phyloP scores from a whole-genome alignment of 1,284 basidiomycete genomes.

The Fomes fomentarius region DNA sequence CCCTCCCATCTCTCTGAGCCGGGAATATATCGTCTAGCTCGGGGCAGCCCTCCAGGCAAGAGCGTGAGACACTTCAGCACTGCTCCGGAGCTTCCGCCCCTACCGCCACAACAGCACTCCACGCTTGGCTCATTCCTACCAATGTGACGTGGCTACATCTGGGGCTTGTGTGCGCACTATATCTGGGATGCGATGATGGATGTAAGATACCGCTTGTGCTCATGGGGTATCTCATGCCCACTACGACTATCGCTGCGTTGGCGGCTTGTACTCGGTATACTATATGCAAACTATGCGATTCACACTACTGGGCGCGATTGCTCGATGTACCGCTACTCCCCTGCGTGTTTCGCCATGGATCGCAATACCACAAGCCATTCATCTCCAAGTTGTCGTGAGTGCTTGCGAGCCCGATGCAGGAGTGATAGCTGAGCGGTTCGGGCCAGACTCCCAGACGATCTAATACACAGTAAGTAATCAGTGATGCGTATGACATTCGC shows the following conservation, averaged over 20 bases:
- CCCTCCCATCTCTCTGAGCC: background rate
- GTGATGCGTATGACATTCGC: too few species aligned
- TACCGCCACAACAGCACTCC: background rate
- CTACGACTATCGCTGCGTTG: too few species aligned
- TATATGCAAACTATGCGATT: too few species aligned
- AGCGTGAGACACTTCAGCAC: background rate
- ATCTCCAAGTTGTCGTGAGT: slow-evolving; percentile 24
- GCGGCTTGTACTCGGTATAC: background rate
- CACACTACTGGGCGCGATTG: too few species aligned
- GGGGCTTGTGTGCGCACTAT: background rate
- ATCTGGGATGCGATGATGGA: too few species aligned
- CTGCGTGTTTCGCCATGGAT: too few species aligned
- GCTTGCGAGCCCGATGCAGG: slow-evolving; percentile 46
- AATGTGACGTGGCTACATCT: background rate
- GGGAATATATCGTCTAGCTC: too few species aligned
- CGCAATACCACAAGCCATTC: too few species aligned
- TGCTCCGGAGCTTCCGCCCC: background rate
- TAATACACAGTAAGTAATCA: too few species aligned
- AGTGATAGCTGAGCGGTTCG: slow-evolving; percentile 52
- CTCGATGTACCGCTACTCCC: too few species aligned
- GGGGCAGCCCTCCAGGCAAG: slow-evolving; percentile 1
- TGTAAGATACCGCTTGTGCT: background rate
- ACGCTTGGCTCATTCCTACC: slow-evolving; percentile 18
- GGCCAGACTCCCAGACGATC: slow-evolving; percentile 59
- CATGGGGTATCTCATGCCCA: background rate